Base-by-base conservation (phyloP, 768 basidiomycete genomes). In the Pleurotus tuber-regium region DNA sequence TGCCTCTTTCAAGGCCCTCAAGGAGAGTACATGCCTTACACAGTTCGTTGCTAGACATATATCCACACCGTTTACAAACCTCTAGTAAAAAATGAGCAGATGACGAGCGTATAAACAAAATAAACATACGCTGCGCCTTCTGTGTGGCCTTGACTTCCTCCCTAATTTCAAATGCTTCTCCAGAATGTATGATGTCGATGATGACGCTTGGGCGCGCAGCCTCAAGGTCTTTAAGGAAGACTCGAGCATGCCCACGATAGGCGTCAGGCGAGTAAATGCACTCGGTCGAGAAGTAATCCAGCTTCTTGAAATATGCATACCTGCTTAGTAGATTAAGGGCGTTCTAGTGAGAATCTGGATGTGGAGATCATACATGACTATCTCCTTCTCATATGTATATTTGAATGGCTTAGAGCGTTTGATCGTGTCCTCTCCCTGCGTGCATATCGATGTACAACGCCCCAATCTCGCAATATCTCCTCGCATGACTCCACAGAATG, bases 261-360 rank as follows among this genome's bases (percentile, higher is more conserved):
- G 97, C 97, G 65, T 98, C 97, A 7, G 97, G 96, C 3, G 94
- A 95, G 67, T 99, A 99, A 59, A 98, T 98, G 66, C 97, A 99
- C 65, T 99, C 97, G 6, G 96, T 99, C 2, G 95, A 98, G 70
- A 97, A 98, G 68, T 99, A 99, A 63, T 98, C 95, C 18, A 99
- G 77, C 69, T 98, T 97, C 75, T 96, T 98, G 77, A 98, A 98
- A 69, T 99, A 98, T 7, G 96, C 96, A 66, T 98, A 98, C 92
- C 92, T 95, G 60, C 30, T 28, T 26, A 52, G 26, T n/a, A n/a
- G 12, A 35, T 29, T 25, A 28, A 28, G 19, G 43, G n/a, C 59
- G 54, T 57, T 41, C n/a, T 33, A 53, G 24, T 21, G n/a, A n/a
- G 49, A 23, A 46, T 30, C 29, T 19, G 39, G 51, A 42, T 41